phyloP scores from a whole-genome alignment of 306 rosid genomes.

The Prunus mume region DNA sequence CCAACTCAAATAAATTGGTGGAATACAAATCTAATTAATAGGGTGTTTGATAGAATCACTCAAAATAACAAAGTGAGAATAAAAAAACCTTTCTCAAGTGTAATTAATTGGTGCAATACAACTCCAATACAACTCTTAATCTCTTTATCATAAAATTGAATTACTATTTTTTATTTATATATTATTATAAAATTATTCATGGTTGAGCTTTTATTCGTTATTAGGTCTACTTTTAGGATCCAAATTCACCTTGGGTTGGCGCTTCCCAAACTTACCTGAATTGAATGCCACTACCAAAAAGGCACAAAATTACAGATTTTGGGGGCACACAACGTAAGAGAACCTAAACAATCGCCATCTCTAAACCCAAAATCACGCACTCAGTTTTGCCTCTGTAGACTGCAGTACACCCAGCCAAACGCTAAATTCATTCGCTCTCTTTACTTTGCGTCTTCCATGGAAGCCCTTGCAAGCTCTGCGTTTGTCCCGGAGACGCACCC shows the following conservation, averaged over 20 bases:
- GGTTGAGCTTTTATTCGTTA: not conserved
- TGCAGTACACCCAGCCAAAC: not conserved
- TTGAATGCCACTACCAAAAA: not conserved
- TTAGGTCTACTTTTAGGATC: not conserved
- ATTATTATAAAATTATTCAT: not conserved
- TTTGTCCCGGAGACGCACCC: conserved; percentile 37
- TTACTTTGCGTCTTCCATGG: conserved; percentile 37
- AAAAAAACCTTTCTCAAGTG: not conserved
- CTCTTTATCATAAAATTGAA: not conserved
- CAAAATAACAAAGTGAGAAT: not conserved
- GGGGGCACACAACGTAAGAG: not conserved
- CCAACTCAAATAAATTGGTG: too few relatives aligned
- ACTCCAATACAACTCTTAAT: not conserved
- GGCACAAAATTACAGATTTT: not conserved
- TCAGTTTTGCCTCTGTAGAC: not conserved
- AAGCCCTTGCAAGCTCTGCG: conserved; percentile 51
- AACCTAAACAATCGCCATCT: not conserved
- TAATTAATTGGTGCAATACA: not conserved
- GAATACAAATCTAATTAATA: too few relatives aligned
- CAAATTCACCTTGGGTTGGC: not conserved
- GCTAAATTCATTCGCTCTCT: not conserved
- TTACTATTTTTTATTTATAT: not conserved
- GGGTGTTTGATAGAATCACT: too few relatives aligned
- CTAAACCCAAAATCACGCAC: not conserved
- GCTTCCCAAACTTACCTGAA: too few relatives aligned